These are phyloP conservation scores for Microcyclospora pomicola DNA, from an alignment of 2,329 filamentous ascomycete genomes.

Conservation along the genomic window DNA sequence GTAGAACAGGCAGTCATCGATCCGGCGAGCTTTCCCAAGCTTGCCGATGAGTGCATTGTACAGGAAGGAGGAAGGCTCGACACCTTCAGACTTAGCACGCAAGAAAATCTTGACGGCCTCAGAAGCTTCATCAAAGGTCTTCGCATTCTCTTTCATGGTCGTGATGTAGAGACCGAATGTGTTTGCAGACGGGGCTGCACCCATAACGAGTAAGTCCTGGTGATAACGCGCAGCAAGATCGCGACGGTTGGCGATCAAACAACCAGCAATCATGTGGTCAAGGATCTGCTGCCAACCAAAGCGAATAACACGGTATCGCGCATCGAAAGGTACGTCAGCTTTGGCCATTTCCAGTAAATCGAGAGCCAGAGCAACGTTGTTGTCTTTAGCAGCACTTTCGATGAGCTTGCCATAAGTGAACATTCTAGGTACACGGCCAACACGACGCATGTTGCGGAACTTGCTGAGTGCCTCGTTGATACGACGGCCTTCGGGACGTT, in stretches of 20 bases:
- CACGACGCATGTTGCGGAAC: conserved; percentile 85
- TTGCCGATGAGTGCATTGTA: conserved; percentile 98
- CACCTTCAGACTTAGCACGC: conserved; percentile 80
- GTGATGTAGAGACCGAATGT: conserved; percentile 98
- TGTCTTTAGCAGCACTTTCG: conserved; percentile 72
- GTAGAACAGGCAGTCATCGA: conserved; percentile 96
- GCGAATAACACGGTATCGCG: conserved; percentile 73
- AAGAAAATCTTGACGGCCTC: conserved; percentile 97
- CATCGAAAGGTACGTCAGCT: conserved; percentile 69
- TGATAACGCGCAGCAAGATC: conserved; percentile 74
- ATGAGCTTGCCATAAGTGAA: conserved; percentile 96
- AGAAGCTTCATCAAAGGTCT: conserved; percentile 94
- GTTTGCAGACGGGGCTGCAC: conserved; percentile 84
- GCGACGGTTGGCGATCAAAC: conserved; percentile 69
- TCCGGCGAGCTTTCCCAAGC: conserved; percentile 90
- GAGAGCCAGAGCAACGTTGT: conserved; percentile 66
- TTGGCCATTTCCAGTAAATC: conserved; percentile 84
- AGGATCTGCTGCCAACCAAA: conserved; percentile 96
- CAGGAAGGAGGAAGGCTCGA: conserved; percentile 89
- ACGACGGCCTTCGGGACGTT: conserved; percentile 57
- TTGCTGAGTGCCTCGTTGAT: conserved; percentile 69
- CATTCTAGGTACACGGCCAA: conserved; percentile 83
- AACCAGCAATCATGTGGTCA: conserved; percentile 91
- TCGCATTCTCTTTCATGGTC: conserved; percentile 92
- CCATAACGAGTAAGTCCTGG: conserved; percentile 81